These are phyloP conservation scores for Aspergillus pseudoviridinutans DNA, from an alignment of 2,329 filamentous ascomycete genomes.

Conservation along the genomic window DNA sequence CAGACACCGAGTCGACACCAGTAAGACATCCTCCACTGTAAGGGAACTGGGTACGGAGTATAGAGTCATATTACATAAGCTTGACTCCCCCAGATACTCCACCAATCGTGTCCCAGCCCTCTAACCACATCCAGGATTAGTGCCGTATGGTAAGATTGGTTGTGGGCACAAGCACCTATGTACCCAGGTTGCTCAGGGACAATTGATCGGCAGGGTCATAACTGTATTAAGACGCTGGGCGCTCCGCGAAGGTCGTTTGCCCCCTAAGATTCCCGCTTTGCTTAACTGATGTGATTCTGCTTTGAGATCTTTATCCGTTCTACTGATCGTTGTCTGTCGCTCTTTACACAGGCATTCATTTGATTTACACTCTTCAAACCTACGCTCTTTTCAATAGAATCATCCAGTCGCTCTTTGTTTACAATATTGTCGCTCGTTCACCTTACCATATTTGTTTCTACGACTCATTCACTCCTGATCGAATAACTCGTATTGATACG, in stretches of 20 bases:
- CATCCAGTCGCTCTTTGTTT: conserved; percentile 12
- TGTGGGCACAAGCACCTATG: background rate
- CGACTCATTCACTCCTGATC: conserved; percentile 8
- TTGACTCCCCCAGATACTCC: background rate
- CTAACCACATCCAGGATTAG: background rate
- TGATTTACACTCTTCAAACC: conserved; percentile 1
- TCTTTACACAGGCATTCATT: conserved; percentile 10
- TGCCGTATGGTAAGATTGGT: background rate
- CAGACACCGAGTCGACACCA: background rate
- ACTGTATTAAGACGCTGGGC: conserved; percentile 8
- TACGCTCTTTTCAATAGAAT: conserved; percentile 4
- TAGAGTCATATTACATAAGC: background rate
- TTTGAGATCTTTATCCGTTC: conserved; percentile 11
- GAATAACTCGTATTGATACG: conserved; percentile 1
- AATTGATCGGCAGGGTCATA: conserved; percentile 9
- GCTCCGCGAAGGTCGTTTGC: background rate
- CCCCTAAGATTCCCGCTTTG: conserved; percentile 15
- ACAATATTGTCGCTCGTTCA: conserved; percentile 1
- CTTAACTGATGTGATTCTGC: conserved; percentile 11
- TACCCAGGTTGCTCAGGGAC: background rate
- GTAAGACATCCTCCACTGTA: no score
- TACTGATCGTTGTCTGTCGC: conserved; percentile 16
- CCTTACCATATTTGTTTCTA: background rate
- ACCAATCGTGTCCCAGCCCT: background rate
- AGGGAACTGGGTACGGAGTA: background rate